Evolutionary conservation across 202 grass and related monocot species (phyloP), one percentile per base, ranked within the genome.

Genomic region (Digitaria exilis): DNA sequence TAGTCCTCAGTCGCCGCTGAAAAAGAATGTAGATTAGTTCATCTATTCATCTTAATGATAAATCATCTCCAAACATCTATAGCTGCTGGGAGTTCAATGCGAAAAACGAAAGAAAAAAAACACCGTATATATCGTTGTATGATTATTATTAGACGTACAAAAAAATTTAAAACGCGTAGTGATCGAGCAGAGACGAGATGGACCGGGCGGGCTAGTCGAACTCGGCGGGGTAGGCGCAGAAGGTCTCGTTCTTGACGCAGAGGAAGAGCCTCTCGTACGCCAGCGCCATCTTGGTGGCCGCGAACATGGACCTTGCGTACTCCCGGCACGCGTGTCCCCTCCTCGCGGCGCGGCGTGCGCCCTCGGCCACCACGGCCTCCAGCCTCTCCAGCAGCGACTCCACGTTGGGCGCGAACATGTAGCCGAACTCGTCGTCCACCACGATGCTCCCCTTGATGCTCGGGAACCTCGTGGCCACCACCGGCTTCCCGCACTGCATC

Each of bases 401-500:
- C 76, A 90, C 93, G 73, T 99, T 99, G 30, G 96, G 96, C 65
- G 93, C 82, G 73, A 99, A 99, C 91, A 92, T 99, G 93, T 88
- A 87, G 0, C 96, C 93, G 51, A 99, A 99, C 93, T 96, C 93
- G 4, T 90, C 85, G 45, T 99, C 91, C 31, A 99, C 96, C 42
- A 94, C 91, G 31, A 99, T 92, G 82, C 93, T 99, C 2, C 91
- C 91, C 82, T 94, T 99, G 74, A 99, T 94, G 87, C 96, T 98
- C 18, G 91, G 96, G 74, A 96, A 96, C 78, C 96, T 69, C 73
- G 96, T 96, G 4, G 93, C 96, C 58, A 87, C 78, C 71, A 98
- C 91, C 45, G 96, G 89, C 87, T 93, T 98, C n/a, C 91, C 89
- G 87, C 93, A 98, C 85, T 98, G 96, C 96, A 98, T 98, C n/a